These are phyloP conservation scores for Linnemannia exigua DNA, from an alignment of 192 early-diverging fungal species.

Conservation along the genomic window DNA sequence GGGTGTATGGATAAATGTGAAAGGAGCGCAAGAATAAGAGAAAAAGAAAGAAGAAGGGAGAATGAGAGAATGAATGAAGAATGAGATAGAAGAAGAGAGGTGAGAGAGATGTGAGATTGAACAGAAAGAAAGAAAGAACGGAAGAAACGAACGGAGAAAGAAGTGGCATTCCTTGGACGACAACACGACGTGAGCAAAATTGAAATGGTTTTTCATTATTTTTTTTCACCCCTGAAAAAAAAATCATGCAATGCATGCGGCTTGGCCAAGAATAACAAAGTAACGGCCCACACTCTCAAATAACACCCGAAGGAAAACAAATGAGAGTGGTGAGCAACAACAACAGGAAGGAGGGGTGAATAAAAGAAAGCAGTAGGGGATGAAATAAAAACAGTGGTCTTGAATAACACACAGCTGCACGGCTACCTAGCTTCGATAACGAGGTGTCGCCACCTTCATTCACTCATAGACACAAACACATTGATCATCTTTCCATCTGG, in stretches of 20 bases:
- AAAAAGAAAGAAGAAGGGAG: not conserved
- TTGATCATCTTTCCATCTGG: too few species aligned
- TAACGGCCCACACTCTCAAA: not conserved
- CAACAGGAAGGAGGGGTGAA: conserved; percentile 21
- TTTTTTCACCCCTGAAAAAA: conserved; percentile 7
- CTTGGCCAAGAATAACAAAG: not conserved
- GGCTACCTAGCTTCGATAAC: too few species aligned
- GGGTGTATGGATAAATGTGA: not conserved
- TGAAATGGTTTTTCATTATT: not conserved
- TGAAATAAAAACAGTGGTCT: too few species aligned
- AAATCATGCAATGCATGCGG: conserved; percentile 27
- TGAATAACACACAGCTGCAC: too few species aligned
- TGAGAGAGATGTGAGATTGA: not conserved
- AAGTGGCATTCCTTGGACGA: not conserved
- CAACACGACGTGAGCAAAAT: not conserved
- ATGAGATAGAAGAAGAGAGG: not conserved
- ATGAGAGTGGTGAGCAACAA: not conserved
- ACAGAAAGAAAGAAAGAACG: not conserved
- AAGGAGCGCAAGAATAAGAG: not conserved
- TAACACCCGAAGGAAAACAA: conserved; percentile 13
- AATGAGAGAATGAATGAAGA: not conserved
- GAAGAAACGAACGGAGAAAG: not conserved
- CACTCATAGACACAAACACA: too few species aligned
- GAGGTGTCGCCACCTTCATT: too few species aligned
- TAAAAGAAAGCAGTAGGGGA: not conserved